A percentile compares a stretch with the other conserved stretches of the same genome.
Conservation (phyloP, 495 filamentous ascomycete species). For the Antarctomyces pellizariae region DNA sequence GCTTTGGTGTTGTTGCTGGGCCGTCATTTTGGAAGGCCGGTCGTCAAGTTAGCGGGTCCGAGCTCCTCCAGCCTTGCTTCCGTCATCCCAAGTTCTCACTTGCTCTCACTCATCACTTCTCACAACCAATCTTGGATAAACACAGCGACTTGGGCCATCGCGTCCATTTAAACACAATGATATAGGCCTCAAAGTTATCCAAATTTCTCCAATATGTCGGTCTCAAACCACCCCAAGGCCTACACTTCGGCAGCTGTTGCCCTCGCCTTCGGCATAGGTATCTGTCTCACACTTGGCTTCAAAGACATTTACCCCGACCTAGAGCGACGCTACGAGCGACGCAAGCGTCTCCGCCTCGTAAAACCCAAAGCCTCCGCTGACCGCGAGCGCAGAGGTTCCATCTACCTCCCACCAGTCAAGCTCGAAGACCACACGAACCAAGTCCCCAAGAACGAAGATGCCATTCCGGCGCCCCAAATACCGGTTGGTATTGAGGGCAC, state of each 20-base stretch:
- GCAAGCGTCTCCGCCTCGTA: neutral
- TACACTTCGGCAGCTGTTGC: constrained; percentile 34
- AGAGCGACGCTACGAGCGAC: constrained; percentile 32
- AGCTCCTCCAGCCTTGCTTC: too few species aligned
- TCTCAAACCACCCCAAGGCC: constrained; percentile 28
- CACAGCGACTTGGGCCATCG: too few species aligned
- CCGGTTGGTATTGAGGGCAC: constrained; percentile 66
- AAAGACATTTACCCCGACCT: constrained; percentile 53
- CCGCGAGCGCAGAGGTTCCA: constrained; percentile 6
- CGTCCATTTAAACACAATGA: neutral
- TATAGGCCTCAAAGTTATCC: neutral
- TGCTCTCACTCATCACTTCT: too few species aligned
- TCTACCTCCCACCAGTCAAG: constrained; percentile 15
- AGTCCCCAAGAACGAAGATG: constrained; percentile 7
- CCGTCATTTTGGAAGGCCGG: too few species aligned
- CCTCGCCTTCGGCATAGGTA: constrained; percentile 49
- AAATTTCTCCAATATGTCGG: constrained; percentile 18
- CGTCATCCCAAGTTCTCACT: too few species aligned
- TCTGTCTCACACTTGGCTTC: constrained; percentile 45
- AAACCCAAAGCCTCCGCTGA: too few species aligned
- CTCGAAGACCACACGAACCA: constrained; percentile 25
- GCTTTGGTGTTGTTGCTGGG: too few species aligned
- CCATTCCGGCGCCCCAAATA: constrained; percentile 4
- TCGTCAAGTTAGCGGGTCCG: too few species aligned
- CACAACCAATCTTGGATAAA: too few species aligned